Evolutionary conservation across 805 yeast species (phyloP).

Genomic region (Pichia manshurica): DNA sequence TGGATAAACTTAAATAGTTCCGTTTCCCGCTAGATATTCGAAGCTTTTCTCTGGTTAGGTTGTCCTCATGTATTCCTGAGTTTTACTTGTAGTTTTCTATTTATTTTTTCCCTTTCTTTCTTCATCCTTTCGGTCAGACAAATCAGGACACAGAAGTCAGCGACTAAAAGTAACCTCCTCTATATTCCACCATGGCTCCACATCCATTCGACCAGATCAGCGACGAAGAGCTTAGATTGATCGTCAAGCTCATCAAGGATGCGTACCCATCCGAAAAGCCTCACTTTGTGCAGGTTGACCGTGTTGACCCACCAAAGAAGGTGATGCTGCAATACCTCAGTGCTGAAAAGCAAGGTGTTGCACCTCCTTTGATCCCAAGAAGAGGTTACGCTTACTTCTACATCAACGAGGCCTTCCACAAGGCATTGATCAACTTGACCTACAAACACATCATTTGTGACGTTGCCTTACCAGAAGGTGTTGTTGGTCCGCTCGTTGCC

Average conservation of each 20-base stretch:
- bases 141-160: too few species aligned
- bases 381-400: slow-evolving; percentile 65
- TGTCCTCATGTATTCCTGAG: too few species aligned
- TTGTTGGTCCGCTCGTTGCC: slow-evolving; percentile 66
- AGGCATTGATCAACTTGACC: slow-evolving; percentile 65
- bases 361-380: slow-evolving; percentile 59
- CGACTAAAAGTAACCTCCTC: not conserved
- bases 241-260: slow-evolving; percentile 58
- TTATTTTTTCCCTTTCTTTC: not conserved
- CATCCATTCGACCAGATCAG: slow-evolving; percentile 36
- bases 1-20: not conserved
- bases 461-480: slow-evolving; percentile 51
- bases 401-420: slow-evolving; percentile 48
- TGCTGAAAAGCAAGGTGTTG: slow-evolving; percentile 53
- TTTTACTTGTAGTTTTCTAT: too few species aligned
- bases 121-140: too few species aligned
- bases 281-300: slow-evolving; percentile 62
- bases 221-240: slow-evolving; percentile 52
- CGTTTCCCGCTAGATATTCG: not conserved
- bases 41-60: too few species aligned
- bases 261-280: slow-evolving; percentile 48
- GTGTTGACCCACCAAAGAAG: slow-evolving; percentile 73
- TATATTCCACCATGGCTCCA: slow-evolving; percentile 9
- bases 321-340: slow-evolving; percentile 62
- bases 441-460: slow-evolving; percentile 56